Conservation (phyloP, 2,329 filamentous ascomycete species). For the Huntiella abstrusa region DNA sequence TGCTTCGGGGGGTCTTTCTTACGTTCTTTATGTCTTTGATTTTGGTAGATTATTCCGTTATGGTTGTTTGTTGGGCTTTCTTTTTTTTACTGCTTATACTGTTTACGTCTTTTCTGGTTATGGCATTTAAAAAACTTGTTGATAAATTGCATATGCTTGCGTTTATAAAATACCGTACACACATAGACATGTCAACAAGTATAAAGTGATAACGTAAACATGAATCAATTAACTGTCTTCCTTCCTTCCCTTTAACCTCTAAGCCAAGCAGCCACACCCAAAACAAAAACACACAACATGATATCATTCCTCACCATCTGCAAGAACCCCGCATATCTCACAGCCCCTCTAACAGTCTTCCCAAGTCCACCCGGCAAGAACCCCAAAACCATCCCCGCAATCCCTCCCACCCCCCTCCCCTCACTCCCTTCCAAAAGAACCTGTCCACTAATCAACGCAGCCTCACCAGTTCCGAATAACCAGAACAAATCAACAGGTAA, state of each 20-base stretch:
- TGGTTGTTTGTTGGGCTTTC: slow-evolving; percentile 1
- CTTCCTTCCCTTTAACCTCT: slow-evolving; percentile 13
- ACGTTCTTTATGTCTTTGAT: not conserved
- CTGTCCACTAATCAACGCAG: slow-evolving; percentile 50
- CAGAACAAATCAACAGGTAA: slow-evolving; percentile 43
- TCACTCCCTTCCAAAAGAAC: slow-evolving; percentile 40
- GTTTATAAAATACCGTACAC: not conserved
- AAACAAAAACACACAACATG: slow-evolving; percentile 57
- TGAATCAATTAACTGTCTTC: no score
- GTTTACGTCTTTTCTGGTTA: slow-evolving; percentile 1
- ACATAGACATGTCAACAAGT: not conserved
- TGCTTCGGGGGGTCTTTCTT: not conserved
- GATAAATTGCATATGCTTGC: slow-evolving; percentile 3
- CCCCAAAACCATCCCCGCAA: slow-evolving; percentile 42
- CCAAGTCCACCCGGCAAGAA: slow-evolving; percentile 47
- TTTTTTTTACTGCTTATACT: slow-evolving; percentile 2
- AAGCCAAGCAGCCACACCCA: slow-evolving; percentile 38
- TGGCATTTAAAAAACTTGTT: slow-evolving; percentile 6
- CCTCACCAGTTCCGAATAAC: slow-evolving; percentile 62
- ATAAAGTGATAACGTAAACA: no score
- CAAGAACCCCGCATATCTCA: slow-evolving; percentile 53
- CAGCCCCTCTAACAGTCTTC: slow-evolving; percentile 39
- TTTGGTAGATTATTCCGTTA: not conserved
- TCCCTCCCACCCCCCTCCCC: slow-evolving; percentile 24
- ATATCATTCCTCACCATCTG: slow-evolving; percentile 53